A percentile compares a stretch with the other conserved stretches of the same genome.
These are phyloP conservation scores for Ettlia oleoabundans DNA, from an alignment of 139 green algal species.

Conservation along the genomic window DNA sequence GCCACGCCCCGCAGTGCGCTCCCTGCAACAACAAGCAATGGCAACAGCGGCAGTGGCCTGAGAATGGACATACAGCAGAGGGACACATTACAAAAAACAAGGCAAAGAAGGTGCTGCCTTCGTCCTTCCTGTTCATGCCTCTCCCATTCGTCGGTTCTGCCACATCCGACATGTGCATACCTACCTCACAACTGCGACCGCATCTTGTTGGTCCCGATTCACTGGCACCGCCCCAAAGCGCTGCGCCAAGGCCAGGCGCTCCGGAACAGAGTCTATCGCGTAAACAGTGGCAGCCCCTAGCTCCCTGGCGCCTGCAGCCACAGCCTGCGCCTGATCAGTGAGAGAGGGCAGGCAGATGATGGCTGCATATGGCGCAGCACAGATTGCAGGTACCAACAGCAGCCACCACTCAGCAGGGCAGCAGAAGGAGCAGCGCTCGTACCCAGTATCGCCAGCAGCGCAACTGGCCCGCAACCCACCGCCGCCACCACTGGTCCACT, in stretches of 20 bases:
- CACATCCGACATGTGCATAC: background rate
- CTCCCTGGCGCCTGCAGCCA: background rate
- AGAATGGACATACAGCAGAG: no score
- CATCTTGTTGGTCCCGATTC: conserved; percentile 16
- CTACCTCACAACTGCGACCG: conserved; percentile 9
- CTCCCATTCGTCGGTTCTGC: background rate
- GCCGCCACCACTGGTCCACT: conserved; percentile 62
- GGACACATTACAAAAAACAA: no score
- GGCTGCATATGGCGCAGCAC: background rate
- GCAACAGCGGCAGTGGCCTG: no score
- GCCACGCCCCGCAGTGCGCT: conserved; percentile 55
- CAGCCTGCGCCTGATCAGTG: no score
- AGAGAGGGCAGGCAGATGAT: no score
- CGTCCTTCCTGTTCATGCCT: background rate
- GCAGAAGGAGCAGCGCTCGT: conserved; percentile 38
- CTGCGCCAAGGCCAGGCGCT: conserved; percentile 59
- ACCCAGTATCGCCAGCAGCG: conserved; percentile 67
- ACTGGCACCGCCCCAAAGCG: conserved; percentile 54
- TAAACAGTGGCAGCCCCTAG: conserved; percentile 43
- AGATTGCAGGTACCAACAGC: background rate
- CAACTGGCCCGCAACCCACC: conserved; percentile 77
- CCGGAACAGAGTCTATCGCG: conserved; percentile 66
- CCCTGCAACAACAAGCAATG: conserved; percentile 34
- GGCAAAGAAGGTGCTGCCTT: no score
- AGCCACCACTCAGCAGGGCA: background rate